phyloP scores from a whole-genome alignment of 192 early-diverging fungal genomes.

The Jimgerdemannia flammicorona region DNA sequence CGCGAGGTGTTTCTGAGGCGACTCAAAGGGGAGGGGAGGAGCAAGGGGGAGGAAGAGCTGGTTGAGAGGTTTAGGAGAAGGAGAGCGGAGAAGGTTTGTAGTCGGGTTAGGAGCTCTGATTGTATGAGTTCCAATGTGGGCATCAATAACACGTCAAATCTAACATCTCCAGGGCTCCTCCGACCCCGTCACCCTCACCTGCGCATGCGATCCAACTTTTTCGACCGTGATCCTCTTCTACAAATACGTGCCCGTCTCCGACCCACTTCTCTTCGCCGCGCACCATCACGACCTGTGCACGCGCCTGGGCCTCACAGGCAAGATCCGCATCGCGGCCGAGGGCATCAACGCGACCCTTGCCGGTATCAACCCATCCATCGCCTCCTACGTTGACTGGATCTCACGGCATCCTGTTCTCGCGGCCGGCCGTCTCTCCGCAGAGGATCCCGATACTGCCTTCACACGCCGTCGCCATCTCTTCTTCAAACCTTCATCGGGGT shows the following conservation, averaged over 20 bases:
- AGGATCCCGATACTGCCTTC: constrained; percentile 3
- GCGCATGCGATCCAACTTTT: constrained; percentile 25
- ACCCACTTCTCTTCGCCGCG: constrained; percentile 33
- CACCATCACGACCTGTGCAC: constrained; percentile 32
- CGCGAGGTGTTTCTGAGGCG: background rate
- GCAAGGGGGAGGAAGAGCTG: background rate
- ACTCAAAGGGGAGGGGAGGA: background rate
- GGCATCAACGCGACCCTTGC: constrained; percentile 67
- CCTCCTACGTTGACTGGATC: constrained; percentile 43
- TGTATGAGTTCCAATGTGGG: no score
- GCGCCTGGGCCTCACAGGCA: constrained; percentile 34
- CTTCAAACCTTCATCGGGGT: constrained; percentile 65
- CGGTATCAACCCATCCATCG: constrained; percentile 35
- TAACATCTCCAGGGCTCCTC: constrained; percentile 18
- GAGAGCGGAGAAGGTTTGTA: background rate
- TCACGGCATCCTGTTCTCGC: background rate
- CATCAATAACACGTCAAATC: no score
- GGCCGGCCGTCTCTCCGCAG: background rate
- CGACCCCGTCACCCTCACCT: constrained; percentile 40
- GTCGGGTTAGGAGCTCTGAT: background rate
- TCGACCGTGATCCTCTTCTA: constrained; percentile 52
- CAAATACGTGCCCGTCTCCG: constrained; percentile 26
- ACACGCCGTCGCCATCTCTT: constrained; percentile 22
- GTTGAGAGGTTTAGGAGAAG: background rate
- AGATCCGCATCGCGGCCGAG: constrained; percentile 50